A percentile compares a stretch with the other conserved stretches of the same genome.
phyloP scores from a whole-genome alignment of 2,329 filamentous ascomycete genomes.

The Xylariaceae sp. region DNA sequence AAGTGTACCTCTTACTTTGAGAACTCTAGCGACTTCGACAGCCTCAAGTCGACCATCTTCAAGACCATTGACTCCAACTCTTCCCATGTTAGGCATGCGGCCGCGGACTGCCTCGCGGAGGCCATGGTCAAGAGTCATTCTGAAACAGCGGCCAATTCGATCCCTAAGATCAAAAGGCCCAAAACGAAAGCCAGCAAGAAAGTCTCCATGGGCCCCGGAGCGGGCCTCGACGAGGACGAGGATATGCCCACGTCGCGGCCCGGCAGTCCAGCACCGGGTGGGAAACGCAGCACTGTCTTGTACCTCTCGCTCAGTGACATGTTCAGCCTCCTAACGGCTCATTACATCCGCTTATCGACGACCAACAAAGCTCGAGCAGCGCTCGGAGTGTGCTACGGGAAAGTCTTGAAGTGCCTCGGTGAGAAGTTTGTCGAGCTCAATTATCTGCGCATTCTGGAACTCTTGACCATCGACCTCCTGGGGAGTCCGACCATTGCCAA shows the following conservation, averaged over 20 bases:
- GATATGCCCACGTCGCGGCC: conserved; percentile 49
- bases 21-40: conserved; percentile 85
- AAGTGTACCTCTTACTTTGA: conserved; percentile 74
- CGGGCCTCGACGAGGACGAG: conserved; percentile 67
- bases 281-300: conserved; percentile 64
- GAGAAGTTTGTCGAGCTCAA: conserved; percentile 76
- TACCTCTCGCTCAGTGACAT: conserved; percentile 71
- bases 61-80: conserved; percentile 78
- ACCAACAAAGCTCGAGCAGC: conserved; percentile 75
- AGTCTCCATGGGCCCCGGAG: conserved; percentile 51
- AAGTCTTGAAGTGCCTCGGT: conserved; percentile 69
- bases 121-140: conserved; percentile 77
- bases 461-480: conserved; percentile 72
- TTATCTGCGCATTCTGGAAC: conserved; percentile 74
- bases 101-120: conserved; percentile 76
- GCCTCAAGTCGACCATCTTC: conserved; percentile 72
- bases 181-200: conserved; percentile 53
- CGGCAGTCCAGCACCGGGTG: conserved; percentile 62
- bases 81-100: conserved; percentile 70
- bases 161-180: conserved; percentile 56
- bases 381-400: conserved; percentile 80
- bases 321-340: conserved; percentile 67
- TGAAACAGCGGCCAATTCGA: conserved; percentile 44
- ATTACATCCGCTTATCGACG: conserved; percentile 72
- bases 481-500: conserved; percentile 67